phyloP scores from a whole-genome alignment of 306 rosid genomes.

The Pterocarpus macrocarpus region DNA sequence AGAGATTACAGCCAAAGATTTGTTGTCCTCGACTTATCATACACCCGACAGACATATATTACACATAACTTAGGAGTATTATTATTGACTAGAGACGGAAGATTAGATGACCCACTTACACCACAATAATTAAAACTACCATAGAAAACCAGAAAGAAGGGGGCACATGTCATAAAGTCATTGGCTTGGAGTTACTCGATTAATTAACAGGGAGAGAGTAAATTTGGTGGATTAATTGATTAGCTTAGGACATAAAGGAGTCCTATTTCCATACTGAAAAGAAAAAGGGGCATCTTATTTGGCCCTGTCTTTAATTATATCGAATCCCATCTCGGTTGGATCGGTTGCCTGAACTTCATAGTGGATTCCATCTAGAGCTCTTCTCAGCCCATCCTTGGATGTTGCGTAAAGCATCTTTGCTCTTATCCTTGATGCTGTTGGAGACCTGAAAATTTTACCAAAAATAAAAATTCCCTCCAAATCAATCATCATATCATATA shows the following conservation, averaged over 20 bases:
- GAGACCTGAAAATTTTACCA: constrained; percentile 67
- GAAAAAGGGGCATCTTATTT: constrained; percentile 32
- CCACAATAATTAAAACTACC: constrained; percentile 48
- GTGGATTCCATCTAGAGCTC: constrained; percentile 89
- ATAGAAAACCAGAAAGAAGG: not conserved
- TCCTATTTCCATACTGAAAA: not conserved
- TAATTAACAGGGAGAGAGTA: constrained; percentile 37
- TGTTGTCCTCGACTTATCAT: constrained; percentile 49
- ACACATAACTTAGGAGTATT: constrained; percentile 39
- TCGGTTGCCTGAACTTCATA: constrained; percentile 97
- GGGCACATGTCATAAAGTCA: constrained; percentile 51
- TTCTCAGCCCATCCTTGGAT: constrained; percentile 92
- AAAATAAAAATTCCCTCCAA: not conserved
- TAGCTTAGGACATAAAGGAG: constrained; percentile 46
- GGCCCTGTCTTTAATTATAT: constrained; percentile 66
- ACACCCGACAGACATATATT: constrained; percentile 49
- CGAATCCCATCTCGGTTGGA: constrained; percentile 97
- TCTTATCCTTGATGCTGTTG: constrained; percentile 93
- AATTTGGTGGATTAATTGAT: constrained; percentile 48
- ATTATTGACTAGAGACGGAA: constrained; percentile 22
- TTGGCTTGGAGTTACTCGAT: constrained; percentile 41
- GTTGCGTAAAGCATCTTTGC: constrained; percentile 97
- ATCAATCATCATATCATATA: constrained; percentile 7
- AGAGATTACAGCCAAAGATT: constrained; percentile 40
- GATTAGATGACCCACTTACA: constrained; percentile 59